These are phyloP conservation scores for Miscanthus lutarioriparius DNA, from an alignment of 176 grass and related monocot genomes.

Conservation along the genomic window DNA sequence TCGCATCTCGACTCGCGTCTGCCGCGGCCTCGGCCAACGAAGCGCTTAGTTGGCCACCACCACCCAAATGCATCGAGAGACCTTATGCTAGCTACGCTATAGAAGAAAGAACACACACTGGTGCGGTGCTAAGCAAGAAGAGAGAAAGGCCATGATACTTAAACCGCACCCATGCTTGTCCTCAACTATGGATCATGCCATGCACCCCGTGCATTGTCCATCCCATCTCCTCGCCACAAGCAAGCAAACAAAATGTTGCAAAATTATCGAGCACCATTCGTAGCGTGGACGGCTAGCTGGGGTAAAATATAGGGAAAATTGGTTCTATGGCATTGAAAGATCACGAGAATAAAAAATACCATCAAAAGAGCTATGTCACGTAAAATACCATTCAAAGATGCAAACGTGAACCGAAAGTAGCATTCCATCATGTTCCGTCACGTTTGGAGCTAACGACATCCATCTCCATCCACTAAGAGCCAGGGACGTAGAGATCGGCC, in stretches of 20 bases:
- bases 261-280: not conserved
- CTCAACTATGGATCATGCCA: not conserved
- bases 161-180: not conserved
- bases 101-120: no score
- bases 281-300: not conserved
- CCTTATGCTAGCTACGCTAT: not conserved
- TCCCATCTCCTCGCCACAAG: not conserved
- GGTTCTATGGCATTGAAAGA: no score
- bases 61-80: no score
- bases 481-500: slow-evolving; percentile 77
- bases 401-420: no score
- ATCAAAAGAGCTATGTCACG: no score
- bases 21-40: slow-evolving; percentile 3
- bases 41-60: slow-evolving; percentile 1
- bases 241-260: not conserved
- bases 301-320: not conserved
- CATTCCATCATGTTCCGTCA: no score
- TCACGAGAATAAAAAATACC: no score
- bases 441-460: no score
- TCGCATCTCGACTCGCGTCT: slow-evolving; percentile 9
- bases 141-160: no score
- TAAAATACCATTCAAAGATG: no score
- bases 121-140: no score
- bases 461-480: no score
- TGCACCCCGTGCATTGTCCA: not conserved